Evolutionary conservation across 305 asterid species (phyloP).

Genomic region (Solanum hybrid): DNA sequence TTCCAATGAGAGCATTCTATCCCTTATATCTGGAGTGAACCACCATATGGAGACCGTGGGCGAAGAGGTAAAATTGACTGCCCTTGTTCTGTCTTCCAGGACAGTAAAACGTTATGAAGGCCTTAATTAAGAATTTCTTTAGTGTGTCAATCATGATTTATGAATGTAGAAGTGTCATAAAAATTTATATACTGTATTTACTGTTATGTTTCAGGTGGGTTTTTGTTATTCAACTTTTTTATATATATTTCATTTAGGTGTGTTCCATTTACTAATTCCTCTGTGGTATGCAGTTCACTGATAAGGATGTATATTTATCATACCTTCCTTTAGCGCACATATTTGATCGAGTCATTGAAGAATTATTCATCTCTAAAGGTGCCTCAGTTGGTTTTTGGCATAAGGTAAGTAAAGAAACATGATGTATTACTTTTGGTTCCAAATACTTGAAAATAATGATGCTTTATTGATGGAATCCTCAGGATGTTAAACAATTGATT

Average conservation of each 20-base stretch:
- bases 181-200: neutral
- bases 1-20: conserved; percentile 63
- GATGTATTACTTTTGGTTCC: neutral
- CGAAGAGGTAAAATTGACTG: conserved; percentile 40
- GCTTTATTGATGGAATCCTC: conserved; percentile 4
- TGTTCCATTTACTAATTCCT: neutral
- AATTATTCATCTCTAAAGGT: conserved; percentile 58
- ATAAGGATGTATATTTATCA: conserved; percentile 58
- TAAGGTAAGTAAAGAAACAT: conserved; percentile 27
- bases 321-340: conserved; percentile 86
- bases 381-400: conserved; percentile 88
- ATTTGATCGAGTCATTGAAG: conserved; percentile 80
- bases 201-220: neutral
- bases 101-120: neutral
- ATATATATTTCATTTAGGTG: neutral
- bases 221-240: neutral
- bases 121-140: neutral
- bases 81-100: neutral
- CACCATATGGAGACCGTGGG: conserved; percentile 57
- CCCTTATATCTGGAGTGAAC: conserved; percentile 62
- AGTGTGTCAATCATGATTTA: neutral
- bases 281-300: conserved; percentile 41
- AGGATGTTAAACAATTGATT: conserved; percentile 60
- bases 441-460: neutral
- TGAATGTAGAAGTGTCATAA: neutral